Percentiles rank a stretch among this genome's conserved stretches.
phyloP scores from a whole-genome alignment of 108 stramenopile species.

The Nannochloropsis gaditana region DNA sequence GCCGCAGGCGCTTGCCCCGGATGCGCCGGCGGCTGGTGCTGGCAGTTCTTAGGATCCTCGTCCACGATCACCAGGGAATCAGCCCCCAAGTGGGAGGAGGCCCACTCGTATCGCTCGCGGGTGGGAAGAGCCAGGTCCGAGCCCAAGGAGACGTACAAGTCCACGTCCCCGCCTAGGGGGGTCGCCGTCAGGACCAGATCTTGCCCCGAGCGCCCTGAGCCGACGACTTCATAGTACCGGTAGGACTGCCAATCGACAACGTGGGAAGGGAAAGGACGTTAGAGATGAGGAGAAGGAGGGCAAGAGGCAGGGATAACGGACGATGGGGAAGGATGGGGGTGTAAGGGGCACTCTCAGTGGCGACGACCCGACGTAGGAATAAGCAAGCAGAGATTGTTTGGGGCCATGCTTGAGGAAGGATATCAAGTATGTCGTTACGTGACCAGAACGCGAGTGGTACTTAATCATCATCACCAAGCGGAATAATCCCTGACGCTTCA shows the following conservation, averaged over 20 bases:
- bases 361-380: too few relatives aligned
- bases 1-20: background rate
- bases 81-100: background rate
- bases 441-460: too few relatives aligned
- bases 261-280: background rate
- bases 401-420: too few relatives aligned
- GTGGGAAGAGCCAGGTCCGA: conserved; percentile 4
- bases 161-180: conserved; percentile 21
- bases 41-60: conserved; percentile 10
- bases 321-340: too few relatives aligned
- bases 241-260: background rate
- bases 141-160: conserved; percentile 18
- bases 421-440: too few relatives aligned
- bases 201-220: background rate
- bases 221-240: conserved; percentile 23
- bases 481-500: too few relatives aligned
- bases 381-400: too few relatives aligned
- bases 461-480: too few relatives aligned
- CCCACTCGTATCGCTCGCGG: background rate
- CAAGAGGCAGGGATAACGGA: background rate
- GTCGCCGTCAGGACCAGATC: conserved; percentile 26
- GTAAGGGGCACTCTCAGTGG: too few relatives aligned
- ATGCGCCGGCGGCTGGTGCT: background rate
- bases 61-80: background rate
- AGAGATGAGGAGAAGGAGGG: background rate